Evolutionary conservation across 2,329 filamentous ascomycete species (phyloP), one percentile per base, ranked within the genome.

Genomic region (Scedosporium apiospermum): DNA sequence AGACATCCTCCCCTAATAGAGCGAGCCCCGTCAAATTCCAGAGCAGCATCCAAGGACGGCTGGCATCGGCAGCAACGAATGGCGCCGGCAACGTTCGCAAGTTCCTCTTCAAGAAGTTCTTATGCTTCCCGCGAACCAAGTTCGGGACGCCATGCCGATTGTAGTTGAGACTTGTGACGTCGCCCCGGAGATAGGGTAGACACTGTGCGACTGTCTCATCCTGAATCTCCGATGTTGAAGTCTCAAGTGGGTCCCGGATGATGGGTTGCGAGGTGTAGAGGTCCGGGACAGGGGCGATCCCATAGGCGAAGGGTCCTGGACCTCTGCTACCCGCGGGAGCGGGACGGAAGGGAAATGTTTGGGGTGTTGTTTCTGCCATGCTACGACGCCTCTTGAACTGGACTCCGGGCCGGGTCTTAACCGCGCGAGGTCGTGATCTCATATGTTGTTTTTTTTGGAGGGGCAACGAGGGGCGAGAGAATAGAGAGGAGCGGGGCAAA

Each of bases 11-110:
- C 58, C 91, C 92, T 59, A 99, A 77, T 41, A 93, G 79, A 27
- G 82, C 79, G 66, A 99, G 79, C 2, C 85, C 91, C 41, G 88
- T 85, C 62, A 98, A 79, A 61, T 85, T 89, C 95, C 95, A 99
- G 77, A 97, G 98, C 66, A 96, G 82, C 70, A 96, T 84, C 95
- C 95, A 99, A 9, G 95, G 93, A 62, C 93, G 82, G 71, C 90
- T 93, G 38, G 95, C 88, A 78, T 99, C 95, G 67, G 92, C 84
- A 58, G 81, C 82, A 61, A 88, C 86, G 74, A 89, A 96, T 3
- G 78, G 78, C 6, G 82, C 77, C 0, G 93, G 91, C 65, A 96
- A 85, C 58, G 78, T 79, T 26, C 77, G 78, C 38, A 88, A 75
- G 67, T 78, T 79, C 66, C 78, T 80, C 66, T 81, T 80, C 59